Conservation (phyloP, 768 basidiomycete genomes). For the Phylloporus sp. region DNA sequence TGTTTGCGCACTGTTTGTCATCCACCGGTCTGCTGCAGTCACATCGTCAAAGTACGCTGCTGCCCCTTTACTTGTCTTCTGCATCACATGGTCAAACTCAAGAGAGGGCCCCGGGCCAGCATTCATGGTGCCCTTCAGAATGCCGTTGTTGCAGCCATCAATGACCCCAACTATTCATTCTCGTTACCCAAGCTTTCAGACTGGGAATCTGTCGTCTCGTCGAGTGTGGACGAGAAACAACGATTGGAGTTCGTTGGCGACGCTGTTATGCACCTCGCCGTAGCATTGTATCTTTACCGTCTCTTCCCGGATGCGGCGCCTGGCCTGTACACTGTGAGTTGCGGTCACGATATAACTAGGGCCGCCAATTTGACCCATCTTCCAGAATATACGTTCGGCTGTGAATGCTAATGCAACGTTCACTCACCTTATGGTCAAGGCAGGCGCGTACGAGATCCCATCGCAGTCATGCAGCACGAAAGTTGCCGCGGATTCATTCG, state of each 20-base stretch:
- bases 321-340: constrained; percentile 34
- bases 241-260: constrained; percentile 47
- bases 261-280: constrained; percentile 39
- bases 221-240: constrained; percentile 30
- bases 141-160: constrained; percentile 22
- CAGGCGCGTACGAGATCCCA: constrained; percentile 24
- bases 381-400: constrained; percentile 22
- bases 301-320: constrained; percentile 31
- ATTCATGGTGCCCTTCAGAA: constrained; percentile 20
- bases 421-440: constrained; percentile 35
- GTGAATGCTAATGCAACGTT: constrained; percentile 35
- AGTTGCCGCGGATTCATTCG: constrained; percentile 43
- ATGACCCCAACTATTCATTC: constrained; percentile 26
- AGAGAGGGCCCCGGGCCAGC: constrained; percentile 6
- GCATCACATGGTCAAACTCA: constrained; percentile 18
- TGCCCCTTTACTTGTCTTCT: neutral
- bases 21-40: neutral
- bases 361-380: neutral
- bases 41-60: neutral
- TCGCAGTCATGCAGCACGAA: constrained; percentile 28
- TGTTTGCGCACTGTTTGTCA: constrained; percentile 12
- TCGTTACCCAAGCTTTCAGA: constrained; percentile 25
- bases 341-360: neutral
- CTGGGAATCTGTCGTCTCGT: constrained; percentile 28
- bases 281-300: constrained; percentile 37